Percentiles rank a stretch among this genome's conserved stretches.
Conservation (phyloP, 129 eudicot genomes). For the Tanacetum coccineum region DNA sequence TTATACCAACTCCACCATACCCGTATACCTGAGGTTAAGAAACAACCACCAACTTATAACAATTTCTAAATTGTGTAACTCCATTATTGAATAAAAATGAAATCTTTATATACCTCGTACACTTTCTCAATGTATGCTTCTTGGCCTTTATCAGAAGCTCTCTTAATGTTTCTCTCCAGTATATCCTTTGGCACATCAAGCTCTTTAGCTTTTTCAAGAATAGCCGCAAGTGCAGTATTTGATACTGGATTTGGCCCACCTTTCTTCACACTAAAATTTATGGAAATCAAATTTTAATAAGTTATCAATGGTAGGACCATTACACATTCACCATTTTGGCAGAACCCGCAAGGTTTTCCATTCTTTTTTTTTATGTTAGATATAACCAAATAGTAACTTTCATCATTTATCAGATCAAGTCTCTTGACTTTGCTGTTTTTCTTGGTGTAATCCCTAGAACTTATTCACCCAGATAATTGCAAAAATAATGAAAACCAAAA, state of each 20-base stretch:
- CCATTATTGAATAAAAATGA: not conserved
- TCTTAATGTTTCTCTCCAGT: slow-evolving; percentile 87
- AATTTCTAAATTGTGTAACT: not conserved
- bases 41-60: not conserved
- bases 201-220: slow-evolving; percentile 80
- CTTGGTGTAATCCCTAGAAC: too few relatives aligned
- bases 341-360: too few relatives aligned
- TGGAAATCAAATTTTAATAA: too few relatives aligned
- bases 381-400: not conserved
- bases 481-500: too few relatives aligned
- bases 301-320: too few relatives aligned
- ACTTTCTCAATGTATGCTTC: slow-evolving; percentile 89
- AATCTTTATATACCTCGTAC: slow-evolving; percentile 61
- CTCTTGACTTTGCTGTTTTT: too few relatives aligned
- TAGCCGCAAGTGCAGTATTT: slow-evolving; percentile 64
- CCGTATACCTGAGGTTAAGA: slow-evolving; percentile 68
- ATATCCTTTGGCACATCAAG: slow-evolving; percentile 92
- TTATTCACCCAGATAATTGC: too few relatives aligned
- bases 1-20: slow-evolving; percentile 91
- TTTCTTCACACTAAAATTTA: slow-evolving; percentile 65
- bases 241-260: slow-evolving; percentile 79
- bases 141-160: slow-evolving; percentile 93
- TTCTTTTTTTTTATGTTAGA: not conserved
- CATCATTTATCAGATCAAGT: not conserved
- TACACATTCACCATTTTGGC: too few relatives aligned